phyloP scores from a whole-genome alignment of 805 yeast genomes.

The Myxozyma lipomycoides region DNA sequence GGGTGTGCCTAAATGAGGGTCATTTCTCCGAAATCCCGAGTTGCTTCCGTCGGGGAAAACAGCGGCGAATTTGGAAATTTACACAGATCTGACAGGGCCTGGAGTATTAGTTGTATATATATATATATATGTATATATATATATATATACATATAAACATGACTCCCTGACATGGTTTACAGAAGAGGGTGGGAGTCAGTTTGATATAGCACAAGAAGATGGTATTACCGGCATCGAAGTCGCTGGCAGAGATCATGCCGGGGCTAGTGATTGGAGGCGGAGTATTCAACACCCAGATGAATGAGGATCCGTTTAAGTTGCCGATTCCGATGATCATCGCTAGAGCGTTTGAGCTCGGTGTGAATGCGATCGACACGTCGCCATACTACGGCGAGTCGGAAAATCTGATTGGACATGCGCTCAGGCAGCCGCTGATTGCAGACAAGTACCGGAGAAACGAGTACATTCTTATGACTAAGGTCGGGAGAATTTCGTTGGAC shows the following conservation, averaged over 20 bases:
- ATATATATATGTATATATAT: too few relatives aligned
- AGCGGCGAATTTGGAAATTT: too few relatives aligned
- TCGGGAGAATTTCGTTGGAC: constrained; percentile 64
- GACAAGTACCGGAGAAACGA: constrained; percentile 48
- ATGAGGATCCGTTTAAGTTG: constrained; percentile 57
- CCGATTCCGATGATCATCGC: constrained; percentile 55
- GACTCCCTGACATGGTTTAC: too few relatives aligned
- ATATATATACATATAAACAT: too few relatives aligned
- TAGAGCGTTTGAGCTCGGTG: constrained; percentile 59
- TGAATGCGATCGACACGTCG: constrained; percentile 80
- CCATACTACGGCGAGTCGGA: constrained; percentile 83
- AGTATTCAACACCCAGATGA: constrained; percentile 76
- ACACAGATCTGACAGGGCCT: too few relatives aligned
- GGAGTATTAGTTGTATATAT: too few relatives aligned
- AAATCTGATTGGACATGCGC: constrained; percentile 61
- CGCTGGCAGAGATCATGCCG: constrained; percentile 4
- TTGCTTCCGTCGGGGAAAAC: too few relatives aligned
- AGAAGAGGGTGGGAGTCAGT: too few relatives aligned
- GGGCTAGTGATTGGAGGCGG: constrained; percentile 81
- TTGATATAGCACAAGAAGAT: too few relatives aligned
- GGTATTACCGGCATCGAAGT: too few relatives aligned
- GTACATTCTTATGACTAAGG: constrained; percentile 74
- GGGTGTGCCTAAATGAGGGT: too few relatives aligned
- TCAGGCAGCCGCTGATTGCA: constrained; percentile 33
- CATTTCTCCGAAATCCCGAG: too few relatives aligned